Evolutionary conservation across 1,139 yeast genomes (phyloP), one percentile per base, ranked within the genome.

Genomic region (Yamadazyma buinensis): DNA sequence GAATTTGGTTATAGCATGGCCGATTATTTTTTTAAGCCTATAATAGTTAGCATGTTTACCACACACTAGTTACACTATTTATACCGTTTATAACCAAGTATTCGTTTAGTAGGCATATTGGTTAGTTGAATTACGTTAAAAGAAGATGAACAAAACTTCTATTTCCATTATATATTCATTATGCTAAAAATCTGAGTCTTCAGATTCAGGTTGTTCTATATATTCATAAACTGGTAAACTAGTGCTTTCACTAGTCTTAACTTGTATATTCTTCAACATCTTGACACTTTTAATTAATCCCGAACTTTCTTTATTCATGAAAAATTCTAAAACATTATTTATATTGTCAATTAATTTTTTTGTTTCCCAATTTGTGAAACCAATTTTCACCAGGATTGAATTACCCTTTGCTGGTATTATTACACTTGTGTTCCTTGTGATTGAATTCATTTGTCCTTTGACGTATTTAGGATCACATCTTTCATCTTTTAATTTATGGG

Each of bases 201-300:
- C 59, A 24, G 49, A 42, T 9, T 49, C 60, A 3, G 49, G 49
- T 11, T 47, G 48, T 1, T 32, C 47, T 10, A 36, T 42, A 28
- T 36, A 44, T 36, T 47, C 51, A 44, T 45, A 46, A 23, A 69
- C 54, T 1, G 74, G 74, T 48, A 83, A 61, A 59, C 85, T 77
- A 19, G 70, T 65, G 58, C 87, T 80, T 29, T 77, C 80, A 36
- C 72, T 68, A 0, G 86, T 78, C 55, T 81, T 81, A 17, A 82
- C 63, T 47, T 75, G 75, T 14, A 78, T 57, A 26, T 77, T 75
- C 9, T 63, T 65, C 19, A 82, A 55, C 37, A 69, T 67, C 21
- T 54, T 52, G 26, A 62, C 54, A 14, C 61, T 59, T 33, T 60
- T 61, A 29, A 80, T 55, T 11, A 76, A 49, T 1, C 87, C 87